These are phyloP conservation scores for Rubroboletus satanas DNA, from an alignment of 768 basidiomycete species.

Conservation along the genomic window DNA sequence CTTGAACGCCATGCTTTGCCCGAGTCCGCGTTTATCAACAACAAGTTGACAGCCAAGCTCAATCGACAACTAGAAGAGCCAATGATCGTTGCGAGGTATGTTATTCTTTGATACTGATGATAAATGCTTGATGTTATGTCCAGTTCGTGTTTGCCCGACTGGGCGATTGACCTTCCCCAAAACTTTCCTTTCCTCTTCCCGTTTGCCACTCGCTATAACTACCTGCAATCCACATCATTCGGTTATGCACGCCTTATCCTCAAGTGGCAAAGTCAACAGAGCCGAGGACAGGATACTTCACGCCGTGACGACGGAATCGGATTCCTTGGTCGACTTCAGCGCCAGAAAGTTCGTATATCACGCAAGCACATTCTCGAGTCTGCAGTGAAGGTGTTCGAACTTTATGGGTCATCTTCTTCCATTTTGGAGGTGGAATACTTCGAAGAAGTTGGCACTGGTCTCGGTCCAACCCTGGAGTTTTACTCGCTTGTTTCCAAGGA, in stretches of 20 bases:
- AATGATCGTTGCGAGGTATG: constrained; percentile 96
- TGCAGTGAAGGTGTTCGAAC: constrained; percentile 92
- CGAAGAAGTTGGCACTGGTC: constrained; percentile 95
- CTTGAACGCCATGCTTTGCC: constrained; percentile 57
- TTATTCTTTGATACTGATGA: neutral
- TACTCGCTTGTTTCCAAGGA: constrained; percentile 96
- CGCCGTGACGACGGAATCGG: constrained; percentile 88
- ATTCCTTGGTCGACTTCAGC: constrained; percentile 86
- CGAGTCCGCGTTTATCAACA: constrained; percentile 91
- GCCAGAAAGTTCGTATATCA: constrained; percentile 96
- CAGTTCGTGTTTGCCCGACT: constrained; percentile 94
- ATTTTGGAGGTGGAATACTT: constrained; percentile 98
- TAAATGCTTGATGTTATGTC: constrained; percentile 1
- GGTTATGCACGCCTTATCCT: constrained; percentile 94
- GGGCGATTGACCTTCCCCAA: constrained; percentile 93
- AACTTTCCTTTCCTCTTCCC: constrained; percentile 99
- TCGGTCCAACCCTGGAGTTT: constrained; percentile 97
- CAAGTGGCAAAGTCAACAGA: constrained; percentile 91
- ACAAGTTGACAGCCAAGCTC: constrained; percentile 97
- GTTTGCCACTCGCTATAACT: constrained; percentile 94
- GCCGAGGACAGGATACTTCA: constrained; percentile 70
- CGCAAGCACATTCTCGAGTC: constrained; percentile 93
- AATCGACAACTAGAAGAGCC: constrained; percentile 95
- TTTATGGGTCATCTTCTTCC: constrained; percentile 92
- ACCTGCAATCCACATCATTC: constrained; percentile 96